Conservation (phyloP, 2,329 filamentous ascomycete genomes). For the Neoscytalidium dimidiatum region DNA sequence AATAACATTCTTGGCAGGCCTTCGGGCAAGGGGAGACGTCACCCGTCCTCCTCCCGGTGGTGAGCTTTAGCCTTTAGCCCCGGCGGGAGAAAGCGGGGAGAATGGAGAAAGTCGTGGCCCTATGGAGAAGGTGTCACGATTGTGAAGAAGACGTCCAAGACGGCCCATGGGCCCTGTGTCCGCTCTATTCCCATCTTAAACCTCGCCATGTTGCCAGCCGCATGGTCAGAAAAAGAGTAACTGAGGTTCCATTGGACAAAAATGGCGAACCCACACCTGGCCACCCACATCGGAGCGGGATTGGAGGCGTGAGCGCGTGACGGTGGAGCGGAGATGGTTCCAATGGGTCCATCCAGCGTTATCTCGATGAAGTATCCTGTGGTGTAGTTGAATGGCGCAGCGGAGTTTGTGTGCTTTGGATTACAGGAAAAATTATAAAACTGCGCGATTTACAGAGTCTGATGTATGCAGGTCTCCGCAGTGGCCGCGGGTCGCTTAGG, state of each 20-base stretch:
- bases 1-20: not conserved
- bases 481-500: not conserved
- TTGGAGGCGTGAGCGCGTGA: not conserved
- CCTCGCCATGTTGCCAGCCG: not conserved
- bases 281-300: too few relatives aligned
- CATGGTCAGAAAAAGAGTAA: not conserved
- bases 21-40: not conserved
- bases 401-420: not conserved
- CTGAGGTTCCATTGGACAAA: too few relatives aligned
- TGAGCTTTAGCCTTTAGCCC: not conserved
- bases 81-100: not conserved
- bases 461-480: not conserved
- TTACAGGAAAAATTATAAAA: not conserved
- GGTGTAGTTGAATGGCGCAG: not conserved
- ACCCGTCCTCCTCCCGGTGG: not conserved
- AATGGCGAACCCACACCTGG: too few relatives aligned
- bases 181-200: not conserved
- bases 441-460: slow-evolving; percentile 1
- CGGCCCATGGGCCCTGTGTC: not conserved
- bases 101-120: not conserved
- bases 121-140: not conserved
- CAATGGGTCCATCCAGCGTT: not conserved
- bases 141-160: too few relatives aligned
- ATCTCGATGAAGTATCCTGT: not conserved
- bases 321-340: not conserved